These are phyloP conservation scores for Colletotrichum melonis DNA, from an alignment of 2,329 filamentous ascomycete species.

Conservation along the genomic window DNA sequence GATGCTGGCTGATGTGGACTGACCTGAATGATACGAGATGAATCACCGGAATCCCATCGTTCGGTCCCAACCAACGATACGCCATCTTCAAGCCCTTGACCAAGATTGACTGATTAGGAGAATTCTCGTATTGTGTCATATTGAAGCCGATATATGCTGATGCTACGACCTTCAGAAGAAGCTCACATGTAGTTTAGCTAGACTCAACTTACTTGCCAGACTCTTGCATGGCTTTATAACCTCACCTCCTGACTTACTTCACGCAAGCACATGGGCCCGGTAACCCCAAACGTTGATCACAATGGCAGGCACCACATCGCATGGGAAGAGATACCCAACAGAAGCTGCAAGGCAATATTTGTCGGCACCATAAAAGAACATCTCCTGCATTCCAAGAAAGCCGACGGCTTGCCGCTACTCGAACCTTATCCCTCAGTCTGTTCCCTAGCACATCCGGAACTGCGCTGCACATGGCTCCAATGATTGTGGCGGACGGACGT, in stretches of 20 bases:
- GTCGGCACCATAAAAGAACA: background rate
- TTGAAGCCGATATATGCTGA: background rate
- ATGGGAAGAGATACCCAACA: background rate
- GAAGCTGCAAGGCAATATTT: background rate
- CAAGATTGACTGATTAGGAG: background rate
- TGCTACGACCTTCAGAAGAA: background rate
- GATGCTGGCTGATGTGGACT: background rate
- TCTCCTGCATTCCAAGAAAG: background rate
- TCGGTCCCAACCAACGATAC: background rate
- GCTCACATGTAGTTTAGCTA: too few relatives aligned
- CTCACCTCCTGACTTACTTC: rapidly evolving
- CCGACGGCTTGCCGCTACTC: background rate
- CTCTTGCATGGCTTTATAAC: background rate
- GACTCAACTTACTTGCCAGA: too few relatives aligned
- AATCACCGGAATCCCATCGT: background rate
- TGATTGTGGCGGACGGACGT: background rate
- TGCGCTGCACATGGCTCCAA: background rate
- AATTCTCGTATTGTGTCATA: background rate
- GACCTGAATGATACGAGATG: background rate
- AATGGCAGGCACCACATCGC: background rate
- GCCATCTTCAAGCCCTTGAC: background rate
- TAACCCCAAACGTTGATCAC: background rate
- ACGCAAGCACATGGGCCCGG: too few relatives aligned
- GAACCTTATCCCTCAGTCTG: background rate
- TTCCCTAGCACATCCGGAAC: background rate